Evolutionary conservation across 1,284 basidiomycete species (phyloP), one percentile per base, ranked within the genome.

Genomic region (Coniophora puteana): DNA sequence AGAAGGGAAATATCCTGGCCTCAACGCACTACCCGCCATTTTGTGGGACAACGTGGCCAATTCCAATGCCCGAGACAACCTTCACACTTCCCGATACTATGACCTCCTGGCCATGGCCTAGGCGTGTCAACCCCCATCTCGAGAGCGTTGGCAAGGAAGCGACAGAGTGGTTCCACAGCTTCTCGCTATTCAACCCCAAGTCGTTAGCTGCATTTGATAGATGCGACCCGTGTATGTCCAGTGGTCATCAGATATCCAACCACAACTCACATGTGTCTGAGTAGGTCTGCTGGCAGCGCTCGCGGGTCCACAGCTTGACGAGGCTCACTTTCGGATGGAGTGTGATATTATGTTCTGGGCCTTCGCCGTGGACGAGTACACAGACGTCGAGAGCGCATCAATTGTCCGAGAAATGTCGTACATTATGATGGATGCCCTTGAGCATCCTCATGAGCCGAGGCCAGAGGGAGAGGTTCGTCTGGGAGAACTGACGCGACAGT

Each of bases 321-420:
- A 31, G 29, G n/a, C n/a, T n/a, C 38, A 50, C 22, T 38, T 61
- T 21, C 53, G 62, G 3, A 52, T 47, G 13, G 51, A 51, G 4
- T 65, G 64, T 47, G 69, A 72, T 42, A 46, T 70, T 11, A 68
- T 68, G 60, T 63, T 33, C 63, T 32, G 47, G 5, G 67, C 68
- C 45, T 71, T 69, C 45, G 12, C 6, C 10, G 5, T 27, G 20
- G 20, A 40, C 22, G 45, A 46, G 22, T 40, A 36, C 27, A 35
- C 36, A 23, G 43, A 45, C 11, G 11, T 35, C 7, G 37, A 36
- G 30, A 17, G 29, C 22, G 36, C 33, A 3, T 17, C 1, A 18
- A 12, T n/a, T 13, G 12, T 16, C 13, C 30, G 3, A 4, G 4
- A 3, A 21, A 5, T 17, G 17, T 3, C 27, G 3, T 37, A 46